Conservation (phyloP, 768 basidiomycete species). For the Boletus sp. region DNA sequence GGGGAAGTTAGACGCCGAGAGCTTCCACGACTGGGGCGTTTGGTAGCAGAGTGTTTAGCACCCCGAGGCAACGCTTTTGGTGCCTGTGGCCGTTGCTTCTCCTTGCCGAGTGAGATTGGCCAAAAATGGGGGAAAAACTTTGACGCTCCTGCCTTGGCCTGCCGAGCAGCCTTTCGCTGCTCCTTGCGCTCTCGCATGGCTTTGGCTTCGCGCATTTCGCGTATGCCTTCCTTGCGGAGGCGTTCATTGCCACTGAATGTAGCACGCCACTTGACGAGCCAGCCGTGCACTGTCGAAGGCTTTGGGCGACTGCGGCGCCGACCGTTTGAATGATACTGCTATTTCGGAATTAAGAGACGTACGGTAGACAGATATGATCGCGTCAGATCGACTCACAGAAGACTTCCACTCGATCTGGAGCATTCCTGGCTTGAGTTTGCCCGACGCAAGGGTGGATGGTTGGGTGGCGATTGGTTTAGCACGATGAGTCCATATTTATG, state of each 20-base stretch:
- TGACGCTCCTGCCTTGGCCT: conserved; percentile 13
- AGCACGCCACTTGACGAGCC: conserved; percentile 76
- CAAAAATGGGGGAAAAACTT: conserved; percentile 23
- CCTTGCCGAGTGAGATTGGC: conserved; percentile 25
- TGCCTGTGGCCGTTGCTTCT: conserved; percentile 13
- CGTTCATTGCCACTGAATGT: conserved; percentile 62
- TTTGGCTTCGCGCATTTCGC: conserved; percentile 63
- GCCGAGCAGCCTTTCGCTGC: conserved; percentile 20
- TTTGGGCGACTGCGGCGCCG: conserved; percentile 48
- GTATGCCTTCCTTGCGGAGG: conserved; percentile 63
- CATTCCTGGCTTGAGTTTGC: conserved; percentile 11
- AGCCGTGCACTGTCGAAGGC: conserved; percentile 63
- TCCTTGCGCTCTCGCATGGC: conserved; percentile 30
- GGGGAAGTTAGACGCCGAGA: conserved; percentile 14
- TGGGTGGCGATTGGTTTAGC: conserved; percentile 5
- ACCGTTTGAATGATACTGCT: conserved; percentile 37
- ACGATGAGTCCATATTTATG: conserved; percentile 24
- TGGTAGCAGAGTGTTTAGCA: conserved; percentile 10
- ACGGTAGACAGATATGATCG: neutral
- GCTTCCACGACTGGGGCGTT: conserved; percentile 4
- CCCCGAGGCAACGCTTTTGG: conserved; percentile 1
- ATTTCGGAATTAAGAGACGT: conserved; percentile 7
- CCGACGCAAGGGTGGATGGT: conserved; percentile 1
- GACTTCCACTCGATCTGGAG: conserved; percentile 35
- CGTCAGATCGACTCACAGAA: conserved; percentile 22